Evolutionary conservation across 768 basidiomycete species (phyloP), one percentile per base, ranked within the genome.

Genomic region (Piloderma croceum): DNA sequence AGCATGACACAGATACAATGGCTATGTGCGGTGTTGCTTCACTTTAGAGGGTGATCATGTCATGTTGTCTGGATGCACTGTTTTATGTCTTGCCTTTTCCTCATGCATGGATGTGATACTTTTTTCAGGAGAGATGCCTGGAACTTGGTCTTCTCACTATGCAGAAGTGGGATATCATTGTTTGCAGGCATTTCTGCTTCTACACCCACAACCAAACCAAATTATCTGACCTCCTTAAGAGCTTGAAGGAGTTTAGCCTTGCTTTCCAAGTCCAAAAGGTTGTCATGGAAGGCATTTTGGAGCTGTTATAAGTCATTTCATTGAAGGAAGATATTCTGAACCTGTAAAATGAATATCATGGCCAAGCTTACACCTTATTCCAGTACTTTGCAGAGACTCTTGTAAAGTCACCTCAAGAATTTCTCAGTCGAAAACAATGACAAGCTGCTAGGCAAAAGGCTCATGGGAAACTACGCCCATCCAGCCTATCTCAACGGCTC

Each of bases 251-350:
- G 4, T 68, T 68, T 31, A 47, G 53, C 23, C 52, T 69, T 12
- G 67, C 61, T 9, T 68, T 68, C 34, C 63, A 66, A 36, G 48
- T 63, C 5, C 62, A 68, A 21, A 68, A 68, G 38, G 63, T 63
- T 0, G 35, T 64, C n/a, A 41, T 45, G 24, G 56, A 49, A 32
- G 54, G 52, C 36, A 44, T 59, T 9, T 47, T 68, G 10, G 58
- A 45, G 24, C 35, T 40, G 1, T 5, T 5, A 0, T 53, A 61
- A n/a, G 57, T 52, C 19, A 23, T 42, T n/a, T 46, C 43, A 4
- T 36, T 68, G 48, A 39, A 34, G 34, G 43, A 31, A 2, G 23
- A 19, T 7, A 37, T 68, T 23, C 5, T 44, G 5, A 21, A 38
- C 3, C 53, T 68, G 17, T 6, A 29, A 10, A 34, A 42, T 34